Evolutionary conservation across 371 early-diverging fungal species (phyloP).

Genomic region (Actinomucor elegans): DNA sequence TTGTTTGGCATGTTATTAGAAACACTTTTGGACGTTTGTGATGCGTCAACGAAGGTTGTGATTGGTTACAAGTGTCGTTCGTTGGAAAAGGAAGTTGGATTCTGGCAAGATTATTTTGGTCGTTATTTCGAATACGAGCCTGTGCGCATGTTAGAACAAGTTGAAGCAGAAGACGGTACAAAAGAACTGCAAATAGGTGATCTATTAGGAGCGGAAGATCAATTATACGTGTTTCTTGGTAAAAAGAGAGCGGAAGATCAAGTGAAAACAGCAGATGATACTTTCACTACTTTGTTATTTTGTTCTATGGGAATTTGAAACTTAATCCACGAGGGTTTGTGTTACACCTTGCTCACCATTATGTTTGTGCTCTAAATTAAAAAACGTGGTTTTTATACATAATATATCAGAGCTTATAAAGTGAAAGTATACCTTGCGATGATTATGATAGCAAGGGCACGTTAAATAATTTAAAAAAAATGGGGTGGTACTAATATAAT

Average conservation of each 20-base stretch:
- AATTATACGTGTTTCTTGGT: conserved; percentile 48
- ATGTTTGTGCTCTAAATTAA: no score
- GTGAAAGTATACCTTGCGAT: no score
- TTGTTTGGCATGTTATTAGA: conserved; percentile 47
- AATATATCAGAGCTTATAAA: no score
- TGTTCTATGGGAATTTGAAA: conserved; percentile 43
- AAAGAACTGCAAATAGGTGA: conserved; percentile 14
- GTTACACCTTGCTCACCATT: not conserved
- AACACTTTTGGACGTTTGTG: conserved; percentile 47
- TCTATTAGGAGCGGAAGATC: conserved; percentile 51
- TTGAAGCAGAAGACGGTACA: not conserved
- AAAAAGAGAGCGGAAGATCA: conserved; percentile 34
- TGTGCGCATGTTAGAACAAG: conserved; percentile 34
- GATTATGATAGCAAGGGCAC: no score
- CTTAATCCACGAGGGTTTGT: not conserved
- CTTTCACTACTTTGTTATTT: conserved; percentile 53
- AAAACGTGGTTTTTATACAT: conserved; percentile 1
- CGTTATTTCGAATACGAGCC: conserved; percentile 57
- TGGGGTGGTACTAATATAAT: not conserved
- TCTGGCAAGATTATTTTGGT: conserved; percentile 66
- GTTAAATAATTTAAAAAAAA: not conserved
- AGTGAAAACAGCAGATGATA: conserved; percentile 55
- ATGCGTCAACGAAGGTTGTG: conserved; percentile 39
- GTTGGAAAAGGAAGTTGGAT: conserved; percentile 57
- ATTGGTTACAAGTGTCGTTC: conserved; percentile 64